These are phyloP conservation scores for Globisporangium carolinianum DNA, from an alignment of 352 stramenopile genomes.

Conservation along the genomic window DNA sequence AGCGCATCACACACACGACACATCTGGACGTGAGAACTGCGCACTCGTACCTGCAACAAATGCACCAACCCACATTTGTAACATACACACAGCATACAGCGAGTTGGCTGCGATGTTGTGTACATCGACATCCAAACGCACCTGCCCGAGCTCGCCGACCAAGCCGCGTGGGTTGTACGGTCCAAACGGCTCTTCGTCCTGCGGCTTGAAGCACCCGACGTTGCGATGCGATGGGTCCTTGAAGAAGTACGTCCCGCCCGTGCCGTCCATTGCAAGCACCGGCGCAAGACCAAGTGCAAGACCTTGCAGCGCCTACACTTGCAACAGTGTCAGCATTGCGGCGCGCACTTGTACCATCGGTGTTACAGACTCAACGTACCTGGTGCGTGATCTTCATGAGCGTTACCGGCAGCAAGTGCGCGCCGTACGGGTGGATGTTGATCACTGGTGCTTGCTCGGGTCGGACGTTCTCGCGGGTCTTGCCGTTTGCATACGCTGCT, in stretches of 20 bases:
- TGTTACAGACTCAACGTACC: slow-evolving; percentile 14
- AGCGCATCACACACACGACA: no score
- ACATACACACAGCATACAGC: no score
- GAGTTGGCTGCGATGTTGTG: no score
- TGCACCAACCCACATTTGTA: neutral
- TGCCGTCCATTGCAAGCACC: slow-evolving; percentile 92
- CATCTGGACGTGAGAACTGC: no score
- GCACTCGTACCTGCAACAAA: neutral
- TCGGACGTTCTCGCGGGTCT: slow-evolving; percentile 24
- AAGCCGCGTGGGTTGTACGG: slow-evolving; percentile 96
- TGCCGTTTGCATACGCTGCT: neutral
- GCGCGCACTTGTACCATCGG: neutral
- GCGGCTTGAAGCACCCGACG: slow-evolving; percentile 96
- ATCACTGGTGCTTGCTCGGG: slow-evolving; percentile 54
- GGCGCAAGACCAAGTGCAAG: slow-evolving; percentile 90
- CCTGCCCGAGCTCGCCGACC: slow-evolving; percentile 69
- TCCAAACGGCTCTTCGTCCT: slow-evolving; percentile 98
- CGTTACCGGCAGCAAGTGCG: slow-evolving; percentile 60
- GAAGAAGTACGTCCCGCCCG: slow-evolving; percentile 97
- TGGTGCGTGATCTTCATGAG: slow-evolving; percentile 84
- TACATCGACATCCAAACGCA: slow-evolving; percentile 7
- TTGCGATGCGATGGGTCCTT: slow-evolving; percentile 91
- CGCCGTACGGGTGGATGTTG: slow-evolving; percentile 75
- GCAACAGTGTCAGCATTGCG: neutral
- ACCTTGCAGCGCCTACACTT: slow-evolving; percentile 71